Percentiles rank a stretch among this genome's conserved stretches.
Evolutionary conservation across 768 basidiomycete genomes (phyloP).

Genomic region (Kwoniella bestiolae): DNA sequence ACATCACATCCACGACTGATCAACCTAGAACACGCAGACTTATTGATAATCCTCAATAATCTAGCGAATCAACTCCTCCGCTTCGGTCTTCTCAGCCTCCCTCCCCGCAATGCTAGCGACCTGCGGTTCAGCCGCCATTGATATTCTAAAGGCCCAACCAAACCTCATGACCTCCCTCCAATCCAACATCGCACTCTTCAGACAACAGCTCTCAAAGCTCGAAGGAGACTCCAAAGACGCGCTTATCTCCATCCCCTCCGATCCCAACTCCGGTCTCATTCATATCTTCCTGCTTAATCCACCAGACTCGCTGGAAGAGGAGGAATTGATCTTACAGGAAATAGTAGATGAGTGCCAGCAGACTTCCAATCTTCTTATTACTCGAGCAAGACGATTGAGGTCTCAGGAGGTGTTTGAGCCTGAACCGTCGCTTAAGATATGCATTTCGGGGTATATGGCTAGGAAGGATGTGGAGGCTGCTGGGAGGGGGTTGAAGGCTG

Average conservation of each 20-base stretch:
- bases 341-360: constrained; percentile 83
- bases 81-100: constrained; percentile 95
- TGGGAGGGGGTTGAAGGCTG: constrained; percentile 70
- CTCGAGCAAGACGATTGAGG: constrained; percentile 76
- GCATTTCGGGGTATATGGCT: constrained; percentile 74
- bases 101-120: constrained; percentile 89
- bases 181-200: constrained; percentile 77
- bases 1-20: not conserved
- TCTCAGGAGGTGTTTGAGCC: constrained; percentile 83
- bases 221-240: constrained; percentile 60
- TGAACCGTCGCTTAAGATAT: constrained; percentile 82
- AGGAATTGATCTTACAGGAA: constrained; percentile 84
- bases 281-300: constrained; percentile 69
- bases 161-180: constrained; percentile 75
- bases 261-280: constrained; percentile 82
- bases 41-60: too few relatives aligned
- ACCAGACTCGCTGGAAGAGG: constrained; percentile 59
- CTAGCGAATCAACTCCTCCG: constrained; percentile 95
- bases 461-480: constrained; percentile 94
- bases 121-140: constrained; percentile 82
- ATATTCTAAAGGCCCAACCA: constrained; percentile 74
- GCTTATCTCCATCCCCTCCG: constrained; percentile 81
- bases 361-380: constrained; percentile 78
- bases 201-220: constrained; percentile 77
- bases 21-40: not conserved